These are phyloP conservation scores for Thelephora ganbajun DNA, from an alignment of 768 basidiomycete species.

Conservation along the genomic window DNA sequence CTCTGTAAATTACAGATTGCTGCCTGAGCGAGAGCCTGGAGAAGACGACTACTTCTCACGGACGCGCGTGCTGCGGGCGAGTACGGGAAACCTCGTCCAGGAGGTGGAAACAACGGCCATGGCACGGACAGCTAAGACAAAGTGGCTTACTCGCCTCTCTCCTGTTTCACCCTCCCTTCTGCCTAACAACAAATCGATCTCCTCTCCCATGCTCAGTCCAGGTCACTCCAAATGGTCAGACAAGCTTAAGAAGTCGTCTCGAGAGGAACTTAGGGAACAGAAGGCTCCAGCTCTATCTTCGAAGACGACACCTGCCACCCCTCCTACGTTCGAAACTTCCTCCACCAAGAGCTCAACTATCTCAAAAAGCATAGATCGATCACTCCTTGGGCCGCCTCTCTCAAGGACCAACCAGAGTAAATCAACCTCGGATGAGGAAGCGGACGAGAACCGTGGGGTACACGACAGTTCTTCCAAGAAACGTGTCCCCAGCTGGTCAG, in stretches of 20 bases:
- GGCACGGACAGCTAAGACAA: constrained; percentile 42
- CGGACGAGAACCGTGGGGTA: constrained; percentile 40
- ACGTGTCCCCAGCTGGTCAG: constrained; percentile 75
- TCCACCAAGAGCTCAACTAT: neutral
- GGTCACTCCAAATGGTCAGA: neutral
- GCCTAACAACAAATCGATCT: neutral
- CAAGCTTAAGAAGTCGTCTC: neutral
- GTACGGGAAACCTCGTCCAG: constrained; percentile 10
- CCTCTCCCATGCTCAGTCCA: neutral
- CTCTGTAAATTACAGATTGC: constrained; percentile 24
- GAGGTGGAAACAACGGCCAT: constrained; percentile 25
- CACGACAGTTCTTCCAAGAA: constrained; percentile 75
- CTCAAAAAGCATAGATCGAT: neutral
- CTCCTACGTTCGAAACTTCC: neutral
- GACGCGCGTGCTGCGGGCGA: constrained; percentile 5
- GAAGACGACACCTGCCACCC: neutral
- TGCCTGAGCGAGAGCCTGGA: constrained; percentile 13
- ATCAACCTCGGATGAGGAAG: neutral
- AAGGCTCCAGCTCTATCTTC: neutral
- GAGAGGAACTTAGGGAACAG: neutral
- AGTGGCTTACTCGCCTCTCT: constrained; percentile 36
- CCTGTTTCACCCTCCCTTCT: constrained; percentile 9
- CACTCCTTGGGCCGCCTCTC: neutral
- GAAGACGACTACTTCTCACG: constrained; percentile 25
- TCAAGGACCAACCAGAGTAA: neutral